Base-by-base conservation (phyloP, 345 rosid genomes). In the Salix arbutifolia region DNA sequence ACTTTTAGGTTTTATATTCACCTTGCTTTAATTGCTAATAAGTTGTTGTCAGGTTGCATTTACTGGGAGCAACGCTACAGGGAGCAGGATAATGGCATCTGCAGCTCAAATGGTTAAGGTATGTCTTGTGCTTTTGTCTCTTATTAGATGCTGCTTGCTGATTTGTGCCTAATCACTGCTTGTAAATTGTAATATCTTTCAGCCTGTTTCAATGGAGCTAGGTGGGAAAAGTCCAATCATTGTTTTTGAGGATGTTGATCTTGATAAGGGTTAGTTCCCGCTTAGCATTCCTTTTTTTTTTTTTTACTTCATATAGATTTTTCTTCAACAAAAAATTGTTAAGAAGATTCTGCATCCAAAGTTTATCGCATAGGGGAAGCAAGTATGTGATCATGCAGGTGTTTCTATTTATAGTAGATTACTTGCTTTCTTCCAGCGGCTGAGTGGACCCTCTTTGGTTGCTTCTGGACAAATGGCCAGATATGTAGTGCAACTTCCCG, bases 401-500 rank as follows among this genome's bases (percentile, higher is more conserved):
- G n/a, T 48, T 76, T 38, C 12, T 46, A 42, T 4, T 35, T 21
- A 69, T 70, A 44, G 18, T 38, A 65, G 72, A 50, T 61, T 72
- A 18, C 67, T 64, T 42, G 46, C 68, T 71, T 8, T 81, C 67
- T 77, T 77, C 81, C 83, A 96, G 99, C 97, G 83, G 97, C 88
- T 71, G 98, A 96, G 76, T 93, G 99, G 90, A 87, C 90, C 65
- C 71, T 83, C 65, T 92, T 93, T 81, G 98, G 98, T 70, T 93
- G 98, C 91, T 96, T 93, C 84, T 92, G 97, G 91, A 93, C 96
- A 69, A 94, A 91, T 87, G 98, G 99, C 71, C 97, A 96, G 88
- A 96, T 96, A 72, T 94, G 99, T 78, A 92, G 98, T 84, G 98
- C 99, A 77, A 96, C 99, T 85, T 96, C 99, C 58, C 92, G 99